Percentiles rank a stretch among this genome's conserved stretches.
These are phyloP conservation scores for Colletotrichum sp. DNA, from an alignment of 2,329 filamentous ascomycete genomes.

Conservation along the genomic window DNA sequence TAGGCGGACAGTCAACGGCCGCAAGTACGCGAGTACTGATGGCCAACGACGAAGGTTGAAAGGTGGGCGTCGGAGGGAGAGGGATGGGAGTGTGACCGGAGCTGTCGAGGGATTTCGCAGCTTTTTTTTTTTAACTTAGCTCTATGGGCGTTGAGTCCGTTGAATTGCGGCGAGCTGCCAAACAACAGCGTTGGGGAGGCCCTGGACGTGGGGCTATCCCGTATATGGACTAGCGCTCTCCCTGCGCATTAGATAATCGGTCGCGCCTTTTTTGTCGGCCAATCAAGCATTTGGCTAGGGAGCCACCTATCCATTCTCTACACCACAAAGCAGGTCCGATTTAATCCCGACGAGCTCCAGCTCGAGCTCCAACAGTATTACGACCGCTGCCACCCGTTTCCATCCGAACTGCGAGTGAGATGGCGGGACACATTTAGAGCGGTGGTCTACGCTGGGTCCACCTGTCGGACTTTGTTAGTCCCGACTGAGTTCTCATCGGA, in stretches of 20 bases:
- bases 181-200: constrained; percentile 23
- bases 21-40: constrained; percentile 6
- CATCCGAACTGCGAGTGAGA: constrained; percentile 3
- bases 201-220: not conserved
- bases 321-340: not conserved
- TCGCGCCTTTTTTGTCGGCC: not conserved
- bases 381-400: constrained; percentile 12
- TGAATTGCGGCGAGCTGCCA: constrained; percentile 25
- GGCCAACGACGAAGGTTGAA: constrained; percentile 20
- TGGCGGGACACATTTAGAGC: not conserved
- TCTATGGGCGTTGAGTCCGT: constrained; percentile 25
- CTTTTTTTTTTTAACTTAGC: constrained; percentile 21
- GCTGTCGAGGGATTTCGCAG: constrained; percentile 26
- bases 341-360: constrained; percentile 3
- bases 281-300: not conserved
- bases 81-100: constrained; percentile 16
- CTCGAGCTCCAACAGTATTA: not conserved
- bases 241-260: constrained; percentile 6
- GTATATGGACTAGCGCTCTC: not conserved
- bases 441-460: not conserved
- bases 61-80: constrained; percentile 18
- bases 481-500: not conserved
- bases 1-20: not conserved
- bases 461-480: not conserved
- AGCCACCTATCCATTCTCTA: not conserved